Conservation (phyloP, 1,284 basidiomycete genomes). For the Entoloma clypeatum region DNA sequence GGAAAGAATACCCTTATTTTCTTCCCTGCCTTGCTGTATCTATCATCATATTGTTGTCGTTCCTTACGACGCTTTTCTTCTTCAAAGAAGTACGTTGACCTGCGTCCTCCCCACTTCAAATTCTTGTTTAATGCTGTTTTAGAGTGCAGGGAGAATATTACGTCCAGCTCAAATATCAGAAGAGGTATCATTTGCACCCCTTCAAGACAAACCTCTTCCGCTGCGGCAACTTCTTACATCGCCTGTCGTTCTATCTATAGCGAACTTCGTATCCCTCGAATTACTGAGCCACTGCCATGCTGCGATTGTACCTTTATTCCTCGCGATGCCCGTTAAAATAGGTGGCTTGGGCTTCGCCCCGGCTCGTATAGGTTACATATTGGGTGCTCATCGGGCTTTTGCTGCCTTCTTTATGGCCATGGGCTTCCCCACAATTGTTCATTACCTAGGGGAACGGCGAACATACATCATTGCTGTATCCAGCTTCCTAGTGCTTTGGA, state of each 20-base stretch:
- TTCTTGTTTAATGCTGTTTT: neutral
- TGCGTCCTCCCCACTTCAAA: neutral
- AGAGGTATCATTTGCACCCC: neutral
- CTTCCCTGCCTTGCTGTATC: conserved; percentile 54
- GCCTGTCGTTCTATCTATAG: neutral
- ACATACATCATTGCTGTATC: conserved; percentile 48
- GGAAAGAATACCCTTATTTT: conserved; percentile 58
- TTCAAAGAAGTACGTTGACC: conserved; percentile 55
- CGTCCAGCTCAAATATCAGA: neutral
- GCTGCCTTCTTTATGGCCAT: conserved; percentile 55
- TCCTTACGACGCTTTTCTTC: conserved; percentile 39
- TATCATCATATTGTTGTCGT: conserved; percentile 40
- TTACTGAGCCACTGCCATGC: conserved; percentile 53
- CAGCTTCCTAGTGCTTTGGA: conserved; percentile 46
- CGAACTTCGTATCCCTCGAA: conserved; percentile 34
- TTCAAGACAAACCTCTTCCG: neutral
- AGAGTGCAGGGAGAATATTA: neutral
- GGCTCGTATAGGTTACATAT: conserved; percentile 45
- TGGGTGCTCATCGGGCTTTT: conserved; percentile 46
- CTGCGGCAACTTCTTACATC: neutral
- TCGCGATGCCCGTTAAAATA: conserved; percentile 52
- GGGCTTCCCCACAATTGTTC: conserved; percentile 49
- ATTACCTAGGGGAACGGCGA: conserved; percentile 46
- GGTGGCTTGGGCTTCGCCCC: conserved; percentile 58
- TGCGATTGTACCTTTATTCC: conserved; percentile 58